Percentiles rank a stretch among this genome's conserved stretches.
phyloP scores from a whole-genome alignment of 208 protist genomes.

The Herpetomonas samuelpessoai region DNA sequence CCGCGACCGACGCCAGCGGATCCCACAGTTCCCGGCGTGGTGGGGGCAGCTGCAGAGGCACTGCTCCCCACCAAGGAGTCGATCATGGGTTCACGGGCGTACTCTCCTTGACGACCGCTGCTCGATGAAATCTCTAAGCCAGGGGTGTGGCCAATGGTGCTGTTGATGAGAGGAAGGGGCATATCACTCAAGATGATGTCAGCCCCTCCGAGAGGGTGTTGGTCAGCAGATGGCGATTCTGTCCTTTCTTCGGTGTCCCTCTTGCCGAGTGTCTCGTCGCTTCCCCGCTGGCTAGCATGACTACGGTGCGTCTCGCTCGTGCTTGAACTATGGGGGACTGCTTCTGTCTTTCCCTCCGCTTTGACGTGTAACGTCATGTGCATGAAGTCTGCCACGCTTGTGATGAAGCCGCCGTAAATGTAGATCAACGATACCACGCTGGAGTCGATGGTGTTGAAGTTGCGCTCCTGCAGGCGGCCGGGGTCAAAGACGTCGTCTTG shows the following conservation, averaged over 20 bases:
- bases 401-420: conserved; percentile 2
- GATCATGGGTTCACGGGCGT: not conserved
- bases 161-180: not conserved
- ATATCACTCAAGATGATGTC: not conserved
- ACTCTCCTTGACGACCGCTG: not conserved
- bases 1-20: too few relatives aligned
- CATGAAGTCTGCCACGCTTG: not conserved
- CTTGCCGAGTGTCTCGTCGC: not conserved
- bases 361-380: not conserved
- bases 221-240: too few relatives aligned
- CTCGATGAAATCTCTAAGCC: not conserved
- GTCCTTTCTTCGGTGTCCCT: too few relatives aligned
- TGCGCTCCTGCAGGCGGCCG: not conserved
- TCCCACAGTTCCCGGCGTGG: not conserved
- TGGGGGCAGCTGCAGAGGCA: not conserved
- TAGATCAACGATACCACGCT: not conserved
- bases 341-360: not conserved
- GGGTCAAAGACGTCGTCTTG: not conserved
- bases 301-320: not conserved
- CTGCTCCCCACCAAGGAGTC: too few relatives aligned
- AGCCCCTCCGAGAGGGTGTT: not conserved
- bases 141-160: not conserved
- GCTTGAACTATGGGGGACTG: not conserved
- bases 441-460: not conserved
- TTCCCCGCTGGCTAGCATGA: not conserved